A percentile compares a stretch with the other conserved stretches of the same genome.
These are phyloP conservation scores for Aspergillus heteromorphus DNA, from an alignment of 495 filamentous ascomycete species.

Conservation along the genomic window DNA sequence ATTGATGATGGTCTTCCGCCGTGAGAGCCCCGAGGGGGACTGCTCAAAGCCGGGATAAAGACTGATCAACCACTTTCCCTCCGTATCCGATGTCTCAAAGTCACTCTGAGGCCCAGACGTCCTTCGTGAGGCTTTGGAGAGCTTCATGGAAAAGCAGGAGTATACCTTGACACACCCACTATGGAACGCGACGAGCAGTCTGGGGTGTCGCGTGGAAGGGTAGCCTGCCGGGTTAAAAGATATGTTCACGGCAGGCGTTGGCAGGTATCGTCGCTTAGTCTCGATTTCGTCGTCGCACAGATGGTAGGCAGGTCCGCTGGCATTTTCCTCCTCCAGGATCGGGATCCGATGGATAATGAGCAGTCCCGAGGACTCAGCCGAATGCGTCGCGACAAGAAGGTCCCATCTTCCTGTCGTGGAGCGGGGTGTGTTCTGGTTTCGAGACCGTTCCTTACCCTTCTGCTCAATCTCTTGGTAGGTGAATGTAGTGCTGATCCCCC, in stretches of 20 bases:
- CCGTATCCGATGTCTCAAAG: slow-evolving; percentile 28
- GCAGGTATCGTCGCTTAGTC: slow-evolving; percentile 59
- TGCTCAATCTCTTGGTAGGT: slow-evolving; percentile 40
- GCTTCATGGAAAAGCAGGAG: slow-evolving; percentile 39
- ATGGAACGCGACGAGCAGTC: slow-evolving; percentile 61
- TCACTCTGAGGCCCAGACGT: slow-evolving; percentile 24
- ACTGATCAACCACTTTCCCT: slow-evolving; percentile 59
- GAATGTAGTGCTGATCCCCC: slow-evolving; percentile 64
- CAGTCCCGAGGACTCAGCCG: slow-evolving; percentile 60
- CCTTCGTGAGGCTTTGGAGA: slow-evolving; percentile 22
- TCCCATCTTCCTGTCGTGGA: slow-evolving; percentile 38
- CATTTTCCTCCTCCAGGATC: slow-evolving; percentile 26
- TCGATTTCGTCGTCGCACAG: slow-evolving; percentile 41
- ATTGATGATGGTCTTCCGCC: slow-evolving; percentile 73
- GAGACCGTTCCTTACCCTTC: slow-evolving; percentile 23
- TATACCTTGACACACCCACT: slow-evolving; percentile 66
- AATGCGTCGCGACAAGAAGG: slow-evolving; percentile 56
- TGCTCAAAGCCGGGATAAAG: slow-evolving; percentile 62
- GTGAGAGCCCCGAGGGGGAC: slow-evolving; percentile 29
- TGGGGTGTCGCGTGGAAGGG: slow-evolving; percentile 52
- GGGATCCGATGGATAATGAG: slow-evolving; percentile 53
- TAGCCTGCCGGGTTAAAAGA: slow-evolving; percentile 66
- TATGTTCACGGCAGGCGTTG: slow-evolving; percentile 59
- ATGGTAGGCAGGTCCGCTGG: slow-evolving; percentile 19
- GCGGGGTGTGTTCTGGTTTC: slow-evolving; percentile 18